phyloP scores from a whole-genome alignment of 208 protist genomes.

The Leptomonas seymouri region DNA sequence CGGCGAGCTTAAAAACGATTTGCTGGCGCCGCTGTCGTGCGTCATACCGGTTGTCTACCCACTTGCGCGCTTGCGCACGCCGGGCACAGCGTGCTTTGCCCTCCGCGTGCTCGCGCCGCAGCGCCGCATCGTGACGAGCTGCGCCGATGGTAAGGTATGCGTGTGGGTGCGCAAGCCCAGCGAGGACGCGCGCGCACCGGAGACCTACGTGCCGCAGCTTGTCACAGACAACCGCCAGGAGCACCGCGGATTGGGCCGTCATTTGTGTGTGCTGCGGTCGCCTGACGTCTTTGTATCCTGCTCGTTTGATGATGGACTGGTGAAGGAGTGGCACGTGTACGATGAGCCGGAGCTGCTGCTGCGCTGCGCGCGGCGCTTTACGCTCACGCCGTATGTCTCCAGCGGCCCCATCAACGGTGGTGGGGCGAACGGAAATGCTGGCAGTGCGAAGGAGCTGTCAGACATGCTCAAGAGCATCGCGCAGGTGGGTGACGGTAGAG shows the following conservation, averaged over 20 bases:
- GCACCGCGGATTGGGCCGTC: conserved; percentile 47
- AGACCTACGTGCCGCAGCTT: conserved; percentile 45
- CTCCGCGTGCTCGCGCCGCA: conserved; percentile 49
- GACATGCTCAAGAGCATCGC: conserved; percentile 31
- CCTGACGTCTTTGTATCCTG: conserved; percentile 76
- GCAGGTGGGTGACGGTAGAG: not conserved
- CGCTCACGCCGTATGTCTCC: conserved; percentile 28
- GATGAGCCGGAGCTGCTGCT: conserved; percentile 67
- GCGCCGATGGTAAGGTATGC: conserved; percentile 53
- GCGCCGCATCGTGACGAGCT: conserved; percentile 53
- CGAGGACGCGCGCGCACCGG: conserved; percentile 3
- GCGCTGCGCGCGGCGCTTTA: conserved; percentile 67
- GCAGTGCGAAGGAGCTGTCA: conserved; percentile 21
- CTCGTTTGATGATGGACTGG: conserved; percentile 70
- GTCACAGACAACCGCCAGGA: conserved; percentile 21
- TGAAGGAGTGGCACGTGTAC: conserved; percentile 90
- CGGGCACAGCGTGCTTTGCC: conserved; percentile 53
- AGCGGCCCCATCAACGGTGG: conserved; percentile 1
- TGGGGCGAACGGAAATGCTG: not conserved
- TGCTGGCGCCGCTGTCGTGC: conserved; percentile 62
- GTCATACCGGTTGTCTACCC: conserved; percentile 78
- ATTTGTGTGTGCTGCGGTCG: conserved; percentile 56
- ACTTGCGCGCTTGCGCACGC: conserved; percentile 39
- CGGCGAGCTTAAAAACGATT: conserved; percentile 57
- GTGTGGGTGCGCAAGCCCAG: conserved; percentile 49